These are phyloP conservation scores for Penicillium rolfsii DNA, from an alignment of 2,329 filamentous ascomycete species.

Conservation along the genomic window DNA sequence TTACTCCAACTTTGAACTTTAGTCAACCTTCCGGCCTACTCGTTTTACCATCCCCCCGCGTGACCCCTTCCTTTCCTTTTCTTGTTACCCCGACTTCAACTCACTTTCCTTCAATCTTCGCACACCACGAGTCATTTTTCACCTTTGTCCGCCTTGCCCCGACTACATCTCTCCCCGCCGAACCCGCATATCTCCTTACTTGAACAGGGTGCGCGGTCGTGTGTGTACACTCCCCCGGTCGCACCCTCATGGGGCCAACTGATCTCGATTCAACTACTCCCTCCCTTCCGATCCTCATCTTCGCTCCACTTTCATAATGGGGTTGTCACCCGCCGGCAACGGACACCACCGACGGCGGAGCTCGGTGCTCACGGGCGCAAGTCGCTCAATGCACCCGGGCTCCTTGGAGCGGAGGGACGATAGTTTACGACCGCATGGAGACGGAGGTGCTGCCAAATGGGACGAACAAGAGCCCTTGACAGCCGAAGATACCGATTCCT, in stretches of 20 bases:
- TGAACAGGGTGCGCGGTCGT: constrained; percentile 19
- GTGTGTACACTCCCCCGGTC: constrained; percentile 18
- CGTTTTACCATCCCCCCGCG: constrained; percentile 1
- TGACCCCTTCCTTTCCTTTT: constrained; percentile 11
- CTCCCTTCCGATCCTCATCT: constrained; percentile 18
- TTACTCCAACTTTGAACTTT: constrained; percentile 7
- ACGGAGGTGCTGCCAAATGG: constrained; percentile 30
- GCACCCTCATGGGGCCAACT: constrained; percentile 27
- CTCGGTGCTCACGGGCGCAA: constrained; percentile 46
- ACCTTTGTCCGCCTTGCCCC: neutral
- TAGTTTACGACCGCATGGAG: constrained; percentile 29
- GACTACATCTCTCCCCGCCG: neutral
- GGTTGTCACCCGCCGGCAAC: constrained; percentile 36
- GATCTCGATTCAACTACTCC: constrained; percentile 11
- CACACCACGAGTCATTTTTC: neutral
- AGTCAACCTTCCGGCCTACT: neutral
- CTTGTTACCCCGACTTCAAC: neutral
- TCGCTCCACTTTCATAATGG: constrained; percentile 34
- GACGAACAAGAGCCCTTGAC: constrained; percentile 42
- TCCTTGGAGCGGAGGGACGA: constrained; percentile 43
- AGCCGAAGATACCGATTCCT: constrained; percentile 42
- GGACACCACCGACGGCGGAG: constrained; percentile 45
- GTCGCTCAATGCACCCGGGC: constrained; percentile 53
- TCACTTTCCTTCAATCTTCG: neutral
- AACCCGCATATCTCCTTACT: neutral